Evolutionary conservation across 2,329 filamentous ascomycete species (phyloP).

Genomic region (Cladobotryum mycophilum): DNA sequence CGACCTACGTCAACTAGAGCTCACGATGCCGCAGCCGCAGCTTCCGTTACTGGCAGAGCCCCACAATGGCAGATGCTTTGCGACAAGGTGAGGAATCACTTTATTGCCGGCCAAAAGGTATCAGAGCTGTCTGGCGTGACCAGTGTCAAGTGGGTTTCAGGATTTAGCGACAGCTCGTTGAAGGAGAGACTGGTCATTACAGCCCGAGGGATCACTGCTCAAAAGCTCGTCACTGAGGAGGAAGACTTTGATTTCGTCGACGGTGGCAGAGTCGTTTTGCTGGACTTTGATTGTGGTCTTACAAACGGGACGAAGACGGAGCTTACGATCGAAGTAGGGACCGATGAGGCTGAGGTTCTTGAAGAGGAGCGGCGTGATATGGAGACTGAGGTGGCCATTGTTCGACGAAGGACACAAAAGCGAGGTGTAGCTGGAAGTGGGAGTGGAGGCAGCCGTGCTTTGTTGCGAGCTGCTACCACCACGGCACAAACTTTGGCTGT

Average conservation of each 20-base stretch:
- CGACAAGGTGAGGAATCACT: constrained; percentile 63
- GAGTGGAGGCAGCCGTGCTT: constrained; percentile 34
- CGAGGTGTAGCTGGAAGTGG: constrained; percentile 25
- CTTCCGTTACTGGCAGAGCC: constrained; percentile 31
- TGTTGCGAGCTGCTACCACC: constrained; percentile 45
- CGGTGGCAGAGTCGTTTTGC: constrained; percentile 63
- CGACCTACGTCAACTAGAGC: constrained; percentile 26
- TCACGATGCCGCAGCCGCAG: constrained; percentile 24
- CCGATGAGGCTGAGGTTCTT: constrained; percentile 60
- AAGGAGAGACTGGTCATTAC: constrained; percentile 61
- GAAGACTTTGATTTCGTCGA: constrained; percentile 72
- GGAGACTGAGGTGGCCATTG: constrained; percentile 72
- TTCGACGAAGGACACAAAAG: constrained; percentile 64
- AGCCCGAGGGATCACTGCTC: constrained; percentile 60
- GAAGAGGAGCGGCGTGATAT: constrained; percentile 69
- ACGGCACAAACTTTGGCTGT: constrained; percentile 23
- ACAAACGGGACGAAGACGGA: constrained; percentile 50
- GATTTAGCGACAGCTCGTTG: constrained; percentile 40
- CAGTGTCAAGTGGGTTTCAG: constrained; percentile 65
- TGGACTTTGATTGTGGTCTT: constrained; percentile 65
- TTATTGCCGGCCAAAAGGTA: constrained; percentile 62
- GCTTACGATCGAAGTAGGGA: constrained; percentile 68
- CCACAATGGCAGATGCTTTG: constrained; percentile 65
- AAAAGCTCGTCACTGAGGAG: constrained; percentile 55
- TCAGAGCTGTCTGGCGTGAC: constrained; percentile 59